Evolutionary conservation across 768 basidiomycete species (phyloP).

Genomic region (Tephrocybe sp.): DNA sequence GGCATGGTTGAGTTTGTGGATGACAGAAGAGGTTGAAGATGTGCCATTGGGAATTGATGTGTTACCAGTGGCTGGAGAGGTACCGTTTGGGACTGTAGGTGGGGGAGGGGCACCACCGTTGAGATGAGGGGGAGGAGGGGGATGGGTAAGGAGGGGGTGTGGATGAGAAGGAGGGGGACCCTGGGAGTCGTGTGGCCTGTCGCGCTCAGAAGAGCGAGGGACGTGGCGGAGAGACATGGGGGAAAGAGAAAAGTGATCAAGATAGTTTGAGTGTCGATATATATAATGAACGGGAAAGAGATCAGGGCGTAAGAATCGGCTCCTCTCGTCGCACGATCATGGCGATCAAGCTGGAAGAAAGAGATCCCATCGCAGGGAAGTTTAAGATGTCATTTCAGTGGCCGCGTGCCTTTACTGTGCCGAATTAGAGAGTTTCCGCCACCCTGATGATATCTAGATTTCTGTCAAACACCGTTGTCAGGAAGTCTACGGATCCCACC

Average conservation of each 20-base stretch:
- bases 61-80: slow-evolving; percentile 45
- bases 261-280: slow-evolving; percentile 45
- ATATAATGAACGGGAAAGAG: slow-evolving; percentile 48
- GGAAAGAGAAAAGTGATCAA: slow-evolving; percentile 50
- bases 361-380: slow-evolving; percentile 45
- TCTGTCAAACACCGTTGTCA: slow-evolving; percentile 14
- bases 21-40: slow-evolving; percentile 37
- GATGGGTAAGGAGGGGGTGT: slow-evolving; percentile 31
- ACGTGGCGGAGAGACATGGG: slow-evolving; percentile 59
- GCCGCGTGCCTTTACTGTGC: slow-evolving; percentile 59
- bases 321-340: slow-evolving; percentile 59
- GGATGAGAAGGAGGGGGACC: slow-evolving; percentile 32
- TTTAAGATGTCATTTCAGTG: slow-evolving; percentile 43
- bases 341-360: slow-evolving; percentile 52
- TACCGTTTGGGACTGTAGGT: slow-evolving; percentile 39
- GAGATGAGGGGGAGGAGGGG: slow-evolving; percentile 40
- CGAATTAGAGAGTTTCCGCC: slow-evolving; percentile 47
- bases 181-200: slow-evolving; percentile 63
- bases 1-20: slow-evolving; percentile 77
- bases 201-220: slow-evolving; percentile 57
- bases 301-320: slow-evolving; percentile 42
- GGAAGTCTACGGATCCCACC: slow-evolving; percentile 20
- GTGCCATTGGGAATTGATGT: slow-evolving; percentile 30
- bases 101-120: slow-evolving; percentile 50
- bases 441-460: slow-evolving; percentile 24